Conservation (phyloP, 1,284 basidiomycete genomes). For the Ustilago bromivora region DNA sequence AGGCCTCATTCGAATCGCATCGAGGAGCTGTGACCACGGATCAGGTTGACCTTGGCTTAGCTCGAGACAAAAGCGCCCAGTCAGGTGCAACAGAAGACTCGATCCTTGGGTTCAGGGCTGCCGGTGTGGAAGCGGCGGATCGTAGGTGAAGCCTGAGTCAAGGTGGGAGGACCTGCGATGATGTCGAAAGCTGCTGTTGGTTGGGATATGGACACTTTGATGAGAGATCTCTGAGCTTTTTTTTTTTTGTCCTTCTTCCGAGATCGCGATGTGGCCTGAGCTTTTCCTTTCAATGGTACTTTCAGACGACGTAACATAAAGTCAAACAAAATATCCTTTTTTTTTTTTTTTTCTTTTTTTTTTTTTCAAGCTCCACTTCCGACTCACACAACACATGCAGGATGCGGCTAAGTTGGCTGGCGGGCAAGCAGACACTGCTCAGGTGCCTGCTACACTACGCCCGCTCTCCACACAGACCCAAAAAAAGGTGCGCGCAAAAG, state of each 20-base stretch:
- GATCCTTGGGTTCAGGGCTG: background rate
- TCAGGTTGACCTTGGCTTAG: background rate
- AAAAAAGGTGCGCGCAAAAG: slow-evolving; percentile 1
- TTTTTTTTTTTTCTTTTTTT: too few species aligned
- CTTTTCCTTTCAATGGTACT: background rate
- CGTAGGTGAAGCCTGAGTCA: background rate
- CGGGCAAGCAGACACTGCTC: slow-evolving; percentile 7
- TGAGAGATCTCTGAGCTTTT: background rate
- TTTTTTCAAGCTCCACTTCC: slow-evolving; percentile 9
- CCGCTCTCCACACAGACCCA: slow-evolving; percentile 9
- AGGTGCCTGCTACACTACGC: slow-evolving; percentile 2
- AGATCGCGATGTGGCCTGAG: slow-evolving; percentile 13
- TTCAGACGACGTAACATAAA: background rate
- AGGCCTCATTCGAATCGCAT: background rate
- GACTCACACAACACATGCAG: slow-evolving; percentile 18
- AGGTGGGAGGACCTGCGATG: background rate
- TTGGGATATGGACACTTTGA: background rate
- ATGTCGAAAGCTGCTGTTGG: too few species aligned
- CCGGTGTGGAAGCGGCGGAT: background rate
- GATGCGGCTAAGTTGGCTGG: slow-evolving; percentile 4
- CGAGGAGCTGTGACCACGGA: too few species aligned
- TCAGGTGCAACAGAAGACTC: background rate
- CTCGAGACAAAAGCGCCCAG: background rate
- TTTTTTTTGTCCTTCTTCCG: slow-evolving; percentile 32
- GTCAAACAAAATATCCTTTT: background rate